Conservation (phyloP, 495 filamentous ascomycete genomes). For the Apiosordaria backusii region DNA sequence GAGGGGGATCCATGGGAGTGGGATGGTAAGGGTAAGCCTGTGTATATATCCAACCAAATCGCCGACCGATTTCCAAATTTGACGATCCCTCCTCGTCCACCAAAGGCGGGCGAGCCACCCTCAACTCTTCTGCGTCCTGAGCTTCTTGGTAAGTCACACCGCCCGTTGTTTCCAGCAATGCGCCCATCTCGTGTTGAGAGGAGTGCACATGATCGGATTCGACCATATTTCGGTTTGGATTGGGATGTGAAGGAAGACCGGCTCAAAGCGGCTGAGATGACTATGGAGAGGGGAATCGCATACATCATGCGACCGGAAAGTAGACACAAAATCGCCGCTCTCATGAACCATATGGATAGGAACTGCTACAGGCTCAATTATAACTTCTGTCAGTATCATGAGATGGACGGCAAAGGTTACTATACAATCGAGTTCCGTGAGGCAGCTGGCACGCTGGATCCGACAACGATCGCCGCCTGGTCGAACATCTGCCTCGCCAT, state of each 20-base stretch:
- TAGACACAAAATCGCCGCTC: not conserved
- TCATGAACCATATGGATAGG: not conserved
- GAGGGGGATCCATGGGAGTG: too few species aligned
- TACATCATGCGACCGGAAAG: not conserved
- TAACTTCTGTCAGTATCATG: not conserved
- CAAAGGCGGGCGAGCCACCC: not conserved
- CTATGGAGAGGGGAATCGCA: slow-evolving; percentile 3
- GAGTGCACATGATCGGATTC: not conserved
- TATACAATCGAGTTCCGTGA: slow-evolving; percentile 26
- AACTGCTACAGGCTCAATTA: not conserved
- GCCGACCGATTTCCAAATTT: not conserved
- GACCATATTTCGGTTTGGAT: not conserved
- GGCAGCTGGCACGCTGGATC: slow-evolving; percentile 7
- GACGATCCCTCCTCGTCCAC: not conserved
- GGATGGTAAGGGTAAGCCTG: too few species aligned
- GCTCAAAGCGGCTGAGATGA: not conserved
- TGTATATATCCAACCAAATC: too few species aligned
- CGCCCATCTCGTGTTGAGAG: not conserved
- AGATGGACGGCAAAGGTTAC: not conserved
- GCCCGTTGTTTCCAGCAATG: not conserved
- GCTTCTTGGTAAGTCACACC: not conserved
- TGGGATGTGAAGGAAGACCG: too few species aligned
- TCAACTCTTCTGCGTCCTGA: not conserved
- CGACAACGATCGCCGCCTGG: slow-evolving; percentile 15
- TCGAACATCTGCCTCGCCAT: slow-evolving; percentile 16